phyloP scores from a whole-genome alignment of 2,329 filamentous ascomycete species.

The Ceratocystis variospora region DNA sequence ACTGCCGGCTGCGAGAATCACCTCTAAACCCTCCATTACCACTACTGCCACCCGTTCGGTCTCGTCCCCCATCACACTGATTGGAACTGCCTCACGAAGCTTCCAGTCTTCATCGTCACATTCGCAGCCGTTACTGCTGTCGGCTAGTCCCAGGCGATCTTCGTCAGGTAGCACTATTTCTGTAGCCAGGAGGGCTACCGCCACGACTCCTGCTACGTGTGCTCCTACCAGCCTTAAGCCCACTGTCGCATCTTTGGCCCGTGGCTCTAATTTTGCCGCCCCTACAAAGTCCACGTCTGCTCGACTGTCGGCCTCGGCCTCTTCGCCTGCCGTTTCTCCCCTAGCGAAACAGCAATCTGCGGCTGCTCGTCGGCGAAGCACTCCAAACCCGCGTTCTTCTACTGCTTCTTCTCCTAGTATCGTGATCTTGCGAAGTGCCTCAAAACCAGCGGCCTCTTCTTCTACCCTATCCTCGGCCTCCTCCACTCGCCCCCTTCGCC shows the following conservation, averaged over 20 bases:
- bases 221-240: constrained; percentile 9
- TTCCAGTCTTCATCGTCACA: constrained; percentile 4
- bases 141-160: not conserved
- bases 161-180: not conserved
- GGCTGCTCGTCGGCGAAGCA: not conserved
- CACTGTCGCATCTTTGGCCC: constrained; percentile 15
- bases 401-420: not conserved
- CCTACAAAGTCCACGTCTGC: constrained; percentile 5
- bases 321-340: not conserved
- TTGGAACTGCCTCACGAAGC: not conserved
- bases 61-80: constrained; percentile 13
- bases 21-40: not conserved
- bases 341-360: not conserved
- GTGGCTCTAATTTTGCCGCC: constrained; percentile 14
- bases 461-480: not conserved
- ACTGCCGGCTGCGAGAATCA: not conserved
- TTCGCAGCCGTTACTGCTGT: not conserved
- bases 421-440: constrained; percentile 14
- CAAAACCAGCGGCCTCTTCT: constrained; percentile 8
- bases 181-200: not conserved
- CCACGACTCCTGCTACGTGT: not conserved
- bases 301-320: not conserved
- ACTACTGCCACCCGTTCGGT: constrained; percentile 8
- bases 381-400: not conserved
- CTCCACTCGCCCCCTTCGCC: not conserved